These are phyloP conservation scores for Geosiphon pyriformis DNA, from an alignment of 192 early-diverging fungal species.

Conservation along the genomic window DNA sequence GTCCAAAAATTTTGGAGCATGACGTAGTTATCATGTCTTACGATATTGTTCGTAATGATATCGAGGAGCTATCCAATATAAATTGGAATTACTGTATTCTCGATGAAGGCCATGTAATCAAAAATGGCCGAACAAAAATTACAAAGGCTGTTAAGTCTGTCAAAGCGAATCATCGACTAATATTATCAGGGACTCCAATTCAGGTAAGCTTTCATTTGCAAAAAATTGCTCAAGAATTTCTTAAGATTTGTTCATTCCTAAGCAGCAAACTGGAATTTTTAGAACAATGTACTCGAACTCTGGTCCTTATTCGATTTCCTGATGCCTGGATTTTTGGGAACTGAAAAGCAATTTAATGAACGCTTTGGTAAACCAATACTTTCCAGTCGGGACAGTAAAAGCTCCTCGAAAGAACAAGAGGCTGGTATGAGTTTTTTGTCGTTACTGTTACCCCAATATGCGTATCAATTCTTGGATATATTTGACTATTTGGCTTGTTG, in stretches of 20 bases:
- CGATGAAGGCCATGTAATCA: conserved; percentile 98
- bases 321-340: conserved; percentile 97
- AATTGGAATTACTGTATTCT: conserved; percentile 94
- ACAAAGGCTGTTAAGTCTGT: conserved; percentile 91
- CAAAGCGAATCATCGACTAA: conserved; percentile 79
- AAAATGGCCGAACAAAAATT: conserved; percentile 90
- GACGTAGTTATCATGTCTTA: conserved; percentile 95
- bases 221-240: conserved; percentile 1
- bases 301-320: conserved; percentile 98
- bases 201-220: conserved; percentile 39
- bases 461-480: too few relatives aligned
- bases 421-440: conserved; percentile 37
- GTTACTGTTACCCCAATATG: too few relatives aligned
- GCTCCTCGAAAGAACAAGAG: conserved; percentile 59
- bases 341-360: conserved; percentile 92
- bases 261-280: neutral
- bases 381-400: conserved; percentile 84
- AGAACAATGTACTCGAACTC: conserved; percentile 96
- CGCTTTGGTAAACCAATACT: conserved; percentile 90
- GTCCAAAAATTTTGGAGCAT: conserved; percentile 46
- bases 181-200: conserved; percentile 96
- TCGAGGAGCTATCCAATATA: conserved; percentile 66
- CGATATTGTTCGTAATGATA: conserved; percentile 94
- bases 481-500: neutral
- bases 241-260: neutral